Evolutionary conservation across 176 grass and related monocot species (phyloP).

Genomic region (Aegilops umbellulata): DNA sequence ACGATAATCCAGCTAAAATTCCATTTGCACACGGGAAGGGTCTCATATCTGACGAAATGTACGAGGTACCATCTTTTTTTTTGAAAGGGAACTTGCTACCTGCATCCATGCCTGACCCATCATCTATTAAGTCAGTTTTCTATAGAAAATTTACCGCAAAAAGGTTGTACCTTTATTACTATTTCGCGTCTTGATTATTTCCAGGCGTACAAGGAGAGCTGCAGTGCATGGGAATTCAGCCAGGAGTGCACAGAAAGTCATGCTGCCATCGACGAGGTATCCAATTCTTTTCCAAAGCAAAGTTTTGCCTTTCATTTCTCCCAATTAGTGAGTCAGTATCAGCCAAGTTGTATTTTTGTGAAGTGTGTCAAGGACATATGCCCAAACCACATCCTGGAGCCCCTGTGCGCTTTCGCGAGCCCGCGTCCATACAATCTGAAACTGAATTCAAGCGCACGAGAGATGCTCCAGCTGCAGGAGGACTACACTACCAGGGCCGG

Average conservation of each 20-base stretch:
- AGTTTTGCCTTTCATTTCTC: slow-evolving; percentile 39
- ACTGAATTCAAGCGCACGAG: background rate
- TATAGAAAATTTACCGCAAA: background rate
- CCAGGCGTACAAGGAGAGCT: slow-evolving; percentile 38
- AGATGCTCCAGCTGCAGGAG: slow-evolving; percentile 26
- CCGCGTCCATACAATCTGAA: background rate
- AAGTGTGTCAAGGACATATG: slow-evolving; percentile 41
- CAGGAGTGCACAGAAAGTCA: slow-evolving; percentile 27
- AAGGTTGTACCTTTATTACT: background rate
- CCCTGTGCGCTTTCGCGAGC: slow-evolving; percentile 34
- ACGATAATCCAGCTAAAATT: slow-evolving; percentile 33
- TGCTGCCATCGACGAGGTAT: slow-evolving; percentile 37
- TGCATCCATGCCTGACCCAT: background rate
- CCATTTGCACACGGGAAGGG: slow-evolving; percentile 62
- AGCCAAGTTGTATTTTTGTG: background rate
- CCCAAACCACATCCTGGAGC: slow-evolving; percentile 39
- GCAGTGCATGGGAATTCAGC: background rate
- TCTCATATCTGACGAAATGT: slow-evolving; percentile 61
- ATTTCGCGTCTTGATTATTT: background rate
- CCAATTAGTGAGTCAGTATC: background rate
- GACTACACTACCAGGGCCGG: background rate
- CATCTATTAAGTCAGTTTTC: background rate
- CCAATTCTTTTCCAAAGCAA: slow-evolving; percentile 20
- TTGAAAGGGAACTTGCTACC: background rate
- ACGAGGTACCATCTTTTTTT: slow-evolving; percentile 41